These are phyloP conservation scores for Lasiodiplodia sp. DNA, from an alignment of 2,329 filamentous ascomycete genomes.

Conservation along the genomic window DNA sequence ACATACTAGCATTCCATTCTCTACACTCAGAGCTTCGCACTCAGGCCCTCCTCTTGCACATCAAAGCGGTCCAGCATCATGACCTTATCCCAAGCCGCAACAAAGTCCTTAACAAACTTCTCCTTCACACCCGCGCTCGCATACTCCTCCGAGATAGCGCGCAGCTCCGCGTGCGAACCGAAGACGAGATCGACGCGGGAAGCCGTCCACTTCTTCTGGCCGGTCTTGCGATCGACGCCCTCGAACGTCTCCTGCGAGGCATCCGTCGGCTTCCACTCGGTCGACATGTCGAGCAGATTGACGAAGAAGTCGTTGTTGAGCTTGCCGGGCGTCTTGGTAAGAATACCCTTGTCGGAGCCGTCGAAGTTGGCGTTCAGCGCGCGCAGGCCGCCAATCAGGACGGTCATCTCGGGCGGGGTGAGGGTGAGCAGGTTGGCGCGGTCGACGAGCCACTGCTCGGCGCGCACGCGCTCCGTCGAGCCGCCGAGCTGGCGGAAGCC, in stretches of 20 bases:
- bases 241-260: conserved; percentile 65
- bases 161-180: conserved; percentile 76
- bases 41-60: conserved; percentile 23
- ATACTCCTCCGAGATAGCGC: conserved; percentile 75
- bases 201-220: conserved; percentile 71
- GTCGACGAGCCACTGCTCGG: conserved; percentile 77
- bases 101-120: conserved; percentile 76
- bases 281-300: conserved; percentile 75
- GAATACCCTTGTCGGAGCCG: conserved; percentile 70
- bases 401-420: conserved; percentile 73
- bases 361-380: conserved; percentile 75
- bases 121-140: conserved; percentile 64
- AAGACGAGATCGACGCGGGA: conserved; percentile 75
- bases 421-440: conserved; percentile 74
- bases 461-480: conserved; percentile 65
- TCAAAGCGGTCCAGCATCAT: conserved; percentile 78
- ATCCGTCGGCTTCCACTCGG: conserved; percentile 67
- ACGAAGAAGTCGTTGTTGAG: conserved; percentile 84
- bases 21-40: too few relatives aligned
- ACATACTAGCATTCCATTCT: too few relatives aligned
- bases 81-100: conserved; percentile 76
- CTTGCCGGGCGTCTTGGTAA: conserved; percentile 72
- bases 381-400: conserved; percentile 75
- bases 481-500: conserved; percentile 82
- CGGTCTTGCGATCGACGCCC: conserved; percentile 70